Base-by-base conservation (phyloP, 257 asterid genomes). In the Linderniella brevidens region DNA sequence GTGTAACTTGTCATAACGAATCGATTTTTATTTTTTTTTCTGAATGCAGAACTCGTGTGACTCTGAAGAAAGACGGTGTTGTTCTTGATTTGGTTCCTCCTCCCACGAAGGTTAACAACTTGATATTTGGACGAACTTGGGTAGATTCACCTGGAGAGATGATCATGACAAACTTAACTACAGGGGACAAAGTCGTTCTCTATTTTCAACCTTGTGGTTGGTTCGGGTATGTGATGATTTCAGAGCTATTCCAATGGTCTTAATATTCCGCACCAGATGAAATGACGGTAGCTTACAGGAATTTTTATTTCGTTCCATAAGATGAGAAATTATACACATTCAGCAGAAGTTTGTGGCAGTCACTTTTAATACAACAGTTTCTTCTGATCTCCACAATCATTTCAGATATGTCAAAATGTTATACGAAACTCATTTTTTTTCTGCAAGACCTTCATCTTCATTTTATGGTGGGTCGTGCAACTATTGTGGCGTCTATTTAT, bases 181-280 rank as follows among this genome's bases (percentile, higher is more conserved):
- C 99, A 0, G 99, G 99, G 61, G 99, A 90, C 66, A 90, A 90
- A 77, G 96, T 70, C 46, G 82, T 85, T 25, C 78, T 90, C 39
- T 90, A 77, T 69, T 90, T 90, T 73, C 99, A 90, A 65, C 99
- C 99, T 47, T 90, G 96, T 53, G 94, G 99, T 46, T 90, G 99
- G 99, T 85, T 90, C 55, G 99, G 99, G 98, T 88, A 79, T 47
- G 92, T 35, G 41, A 50, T 35, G 41, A 48, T 29, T 45, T 38
- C 42, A 42, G 29, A 7, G 1, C 25, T 50, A n/a, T 15, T 41
- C 13, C 32, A 25, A 25, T 25, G 32, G 32, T 25, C 32, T 25
- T 25, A 25, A 3, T 6, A 25, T 25, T 25, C 32, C 6, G 32
- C 32, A n/a, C n/a, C n/a, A 25, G 32, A 25, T 6, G 3, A 25